phyloP scores from a whole-genome alignment of 176 grass and related monocot genomes.

The Areca catechu region DNA sequence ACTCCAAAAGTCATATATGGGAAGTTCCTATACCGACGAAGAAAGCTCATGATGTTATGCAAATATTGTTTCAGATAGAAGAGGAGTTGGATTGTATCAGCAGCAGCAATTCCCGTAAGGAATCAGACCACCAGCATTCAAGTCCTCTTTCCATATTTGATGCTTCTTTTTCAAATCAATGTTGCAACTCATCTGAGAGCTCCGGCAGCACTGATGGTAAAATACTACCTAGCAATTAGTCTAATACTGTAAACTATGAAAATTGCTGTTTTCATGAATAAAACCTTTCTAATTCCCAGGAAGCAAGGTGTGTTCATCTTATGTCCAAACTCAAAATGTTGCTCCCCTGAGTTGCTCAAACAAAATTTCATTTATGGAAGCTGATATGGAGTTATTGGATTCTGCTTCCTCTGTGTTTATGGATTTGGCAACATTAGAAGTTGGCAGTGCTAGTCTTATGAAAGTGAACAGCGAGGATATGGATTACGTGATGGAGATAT shows the following conservation, averaged over 20 bases:
- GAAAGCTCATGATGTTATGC: slow-evolving; percentile 13
- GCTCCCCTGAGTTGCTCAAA: slow-evolving; percentile 21
- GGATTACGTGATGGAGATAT: slow-evolving; percentile 47
- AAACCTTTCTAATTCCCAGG: slow-evolving; percentile 23
- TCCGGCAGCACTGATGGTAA: slow-evolving; percentile 48
- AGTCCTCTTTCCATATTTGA: slow-evolving; percentile 67
- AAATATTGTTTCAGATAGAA: slow-evolving; percentile 26
- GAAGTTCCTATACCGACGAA: too few relatives aligned
- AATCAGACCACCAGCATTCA: slow-evolving; percentile 32
- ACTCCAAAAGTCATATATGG: too few relatives aligned
- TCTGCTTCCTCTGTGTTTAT: slow-evolving; percentile 37
- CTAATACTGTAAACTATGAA: not conserved
- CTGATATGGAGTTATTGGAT: slow-evolving; percentile 34
- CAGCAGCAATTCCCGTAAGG: slow-evolving; percentile 25
- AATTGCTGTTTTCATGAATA: not conserved
- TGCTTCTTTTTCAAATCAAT: slow-evolving; percentile 40
- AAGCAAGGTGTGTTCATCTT: slow-evolving; percentile 27
- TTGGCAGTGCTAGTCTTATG: slow-evolving; percentile 14
- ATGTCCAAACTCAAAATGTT: slow-evolving; percentile 38
- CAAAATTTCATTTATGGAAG: slow-evolving; percentile 26
- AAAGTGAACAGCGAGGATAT: slow-evolving; percentile 27
- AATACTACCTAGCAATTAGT: not conserved
- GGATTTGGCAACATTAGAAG: slow-evolving; percentile 30
- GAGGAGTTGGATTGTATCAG: slow-evolving; percentile 42
- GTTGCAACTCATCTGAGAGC: slow-evolving; percentile 43